Conservation (phyloP, 2,329 filamentous ascomycete genomes). For the Alternaria rosae region DNA sequence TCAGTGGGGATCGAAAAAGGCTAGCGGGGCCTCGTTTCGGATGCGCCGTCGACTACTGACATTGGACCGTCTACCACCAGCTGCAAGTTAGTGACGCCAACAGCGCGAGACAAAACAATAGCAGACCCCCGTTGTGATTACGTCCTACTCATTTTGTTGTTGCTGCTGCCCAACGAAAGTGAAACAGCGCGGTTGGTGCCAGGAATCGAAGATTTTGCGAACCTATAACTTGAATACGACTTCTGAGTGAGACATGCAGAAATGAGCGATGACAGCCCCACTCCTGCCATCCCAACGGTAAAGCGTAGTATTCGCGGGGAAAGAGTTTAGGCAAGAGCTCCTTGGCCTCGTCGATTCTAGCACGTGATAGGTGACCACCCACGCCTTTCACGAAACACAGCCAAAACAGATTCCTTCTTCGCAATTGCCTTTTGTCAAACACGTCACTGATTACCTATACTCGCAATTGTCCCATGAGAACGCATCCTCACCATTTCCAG, state of each 20-base stretch:
- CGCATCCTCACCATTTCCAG: not conserved
- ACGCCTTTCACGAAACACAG: not conserved
- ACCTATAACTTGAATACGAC: not conserved
- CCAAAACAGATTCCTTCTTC: not conserved
- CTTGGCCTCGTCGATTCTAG: not conserved
- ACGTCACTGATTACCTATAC: not conserved
- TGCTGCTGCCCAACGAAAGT: not conserved
- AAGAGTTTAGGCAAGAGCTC: not conserved
- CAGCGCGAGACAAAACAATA: constrained; percentile 11
- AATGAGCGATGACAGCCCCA: not conserved
- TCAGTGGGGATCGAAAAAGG: constrained; percentile 12
- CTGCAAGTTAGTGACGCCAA: not conserved
- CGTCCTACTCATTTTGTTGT: not conserved
- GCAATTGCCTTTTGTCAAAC: not conserved
- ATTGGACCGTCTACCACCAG: constrained; percentile 9
- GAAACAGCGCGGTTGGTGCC: not conserved
- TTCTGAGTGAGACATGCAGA: not conserved
- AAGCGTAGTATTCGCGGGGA: not conserved
- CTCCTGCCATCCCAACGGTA: not conserved
- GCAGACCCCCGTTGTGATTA: not conserved
- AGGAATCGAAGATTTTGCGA: no score
- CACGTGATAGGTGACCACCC: not conserved
- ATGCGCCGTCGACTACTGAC: constrained; percentile 1
- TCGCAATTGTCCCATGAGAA: not conserved
- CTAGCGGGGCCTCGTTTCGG: constrained; percentile 20